Evolutionary conservation across 106 monocot genomes (phyloP).

Genomic region (Acorus gramineus): DNA sequence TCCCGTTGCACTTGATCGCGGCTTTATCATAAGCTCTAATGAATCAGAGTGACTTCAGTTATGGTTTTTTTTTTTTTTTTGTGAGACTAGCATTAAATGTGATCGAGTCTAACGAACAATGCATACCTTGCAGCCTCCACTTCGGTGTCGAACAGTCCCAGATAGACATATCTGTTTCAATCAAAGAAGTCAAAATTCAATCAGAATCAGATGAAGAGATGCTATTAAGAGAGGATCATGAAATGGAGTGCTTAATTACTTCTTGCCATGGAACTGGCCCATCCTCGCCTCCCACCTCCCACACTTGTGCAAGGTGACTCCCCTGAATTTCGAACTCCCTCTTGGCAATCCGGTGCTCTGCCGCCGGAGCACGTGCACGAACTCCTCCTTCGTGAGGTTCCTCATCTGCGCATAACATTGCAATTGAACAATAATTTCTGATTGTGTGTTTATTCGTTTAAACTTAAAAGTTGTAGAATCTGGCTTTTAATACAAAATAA

Average conservation of each 20-base stretch:
- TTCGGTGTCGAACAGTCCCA: constrained; percentile 31
- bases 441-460: no score
- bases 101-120: neutral
- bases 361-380: constrained; percentile 46
- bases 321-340: constrained; percentile 43
- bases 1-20: constrained; percentile 17
- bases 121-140: constrained; percentile 23
- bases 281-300: constrained; percentile 57
- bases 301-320: constrained; percentile 52
- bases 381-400: constrained; percentile 40
- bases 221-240: neutral
- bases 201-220: neutral
- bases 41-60: neutral
- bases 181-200: neutral
- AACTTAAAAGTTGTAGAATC: no score
- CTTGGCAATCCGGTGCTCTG: constrained; percentile 40
- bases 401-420: constrained; percentile 16
- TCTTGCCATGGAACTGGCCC: constrained; percentile 50
- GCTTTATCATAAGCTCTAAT: constrained; percentile 21
- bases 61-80: no score
- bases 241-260: constrained; percentile 11
- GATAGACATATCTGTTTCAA: constrained; percentile 19
- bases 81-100: no score
- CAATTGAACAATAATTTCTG: no score
- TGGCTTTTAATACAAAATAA: no score